phyloP scores from a whole-genome alignment of 2,329 filamentous ascomycete genomes.

The Trichoderma atrobrunneum region DNA sequence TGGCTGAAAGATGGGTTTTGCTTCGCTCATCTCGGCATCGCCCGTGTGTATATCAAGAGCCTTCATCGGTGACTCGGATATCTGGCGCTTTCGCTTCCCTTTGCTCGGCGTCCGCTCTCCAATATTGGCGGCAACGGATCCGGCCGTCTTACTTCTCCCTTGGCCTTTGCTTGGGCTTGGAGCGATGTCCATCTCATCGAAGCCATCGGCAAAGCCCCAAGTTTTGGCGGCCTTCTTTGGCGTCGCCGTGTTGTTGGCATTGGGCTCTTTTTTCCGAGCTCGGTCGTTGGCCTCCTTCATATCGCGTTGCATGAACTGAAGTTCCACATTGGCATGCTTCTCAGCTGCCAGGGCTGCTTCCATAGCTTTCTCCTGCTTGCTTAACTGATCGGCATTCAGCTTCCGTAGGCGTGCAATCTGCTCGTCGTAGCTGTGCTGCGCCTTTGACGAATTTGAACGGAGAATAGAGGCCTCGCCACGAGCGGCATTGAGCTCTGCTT shows the following conservation, averaged over 20 bases:
- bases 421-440: slow-evolving; percentile 59
- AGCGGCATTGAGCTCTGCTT: slow-evolving; percentile 59
- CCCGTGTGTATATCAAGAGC: slow-evolving; percentile 54
- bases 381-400: slow-evolving; percentile 60
- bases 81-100: slow-evolving; percentile 66
- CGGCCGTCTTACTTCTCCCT: slow-evolving; percentile 39
- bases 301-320: slow-evolving; percentile 71
- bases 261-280: slow-evolving; percentile 46
- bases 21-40: slow-evolving; percentile 39
- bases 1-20: slow-evolving; percentile 23
- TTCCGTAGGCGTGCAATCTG: slow-evolving; percentile 61
- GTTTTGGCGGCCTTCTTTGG: slow-evolving; percentile 58
- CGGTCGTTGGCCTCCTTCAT: slow-evolving; percentile 57
- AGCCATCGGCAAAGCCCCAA: slow-evolving; percentile 68
- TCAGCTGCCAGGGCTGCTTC: slow-evolving; percentile 64
- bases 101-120: slow-evolving; percentile 61
- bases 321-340: slow-evolving; percentile 64
- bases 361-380: slow-evolving; percentile 61
- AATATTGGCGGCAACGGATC: slow-evolving; percentile 44
- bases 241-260: slow-evolving; percentile 43
- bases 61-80: slow-evolving; percentile 63
- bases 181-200: slow-evolving; percentile 64
- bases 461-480: slow-evolving; percentile 72
- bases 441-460: slow-evolving; percentile 65
- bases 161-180: slow-evolving; percentile 53